Base-by-base conservation (phyloP, 2,329 filamentous ascomycete genomes). In the Epichloe festucae region DNA sequence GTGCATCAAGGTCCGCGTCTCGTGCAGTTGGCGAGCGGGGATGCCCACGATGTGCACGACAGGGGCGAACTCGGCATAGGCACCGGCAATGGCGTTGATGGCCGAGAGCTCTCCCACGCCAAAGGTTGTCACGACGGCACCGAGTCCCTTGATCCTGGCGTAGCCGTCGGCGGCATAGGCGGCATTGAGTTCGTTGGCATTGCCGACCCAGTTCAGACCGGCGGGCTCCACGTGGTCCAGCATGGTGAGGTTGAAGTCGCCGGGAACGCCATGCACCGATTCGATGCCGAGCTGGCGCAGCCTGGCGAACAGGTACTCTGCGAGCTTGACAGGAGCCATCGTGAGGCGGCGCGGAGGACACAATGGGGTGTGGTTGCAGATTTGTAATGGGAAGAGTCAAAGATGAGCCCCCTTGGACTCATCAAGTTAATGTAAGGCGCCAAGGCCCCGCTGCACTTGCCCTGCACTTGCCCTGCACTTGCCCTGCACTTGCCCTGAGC, bases 81-180 rank as follows among this genome's bases (percentile, higher is more conserved):
- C 74, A 1, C 78, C 79, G 2, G 76, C 78, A 55, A 80, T 73
- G 38, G 74, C 78, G 57, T 81, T 81, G 59, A 81, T 70, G 5
- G 77, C 77, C 3, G 77, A 79, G 7, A 74, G 63, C 54, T 76
- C 73, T 8, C 79, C 79, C 1, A 82, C 79, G 4, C 78, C 79
- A 57, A 80, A 80, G 0, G 79, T 81, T 1, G 79, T 82, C 35
- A 82, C 66, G 7, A 80, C 59, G 38, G 69, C 70, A 5, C 66
- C 65, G 6, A 75, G 63, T 5, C 74, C 73, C 55, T 77, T 78
- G 53, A 78, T 69, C 12, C 78, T 66, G 3, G 74, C 71, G 56
- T 82, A 82, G 2, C 76, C 78, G 55, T 82, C 78, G 3, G 75
- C 74, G 0, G 76, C 75, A 54, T 79, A 80, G 3, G 69, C 75